Base-by-base conservation (phyloP, 2,329 filamentous ascomycete species). In the Colletotrichum kahawae region DNA sequence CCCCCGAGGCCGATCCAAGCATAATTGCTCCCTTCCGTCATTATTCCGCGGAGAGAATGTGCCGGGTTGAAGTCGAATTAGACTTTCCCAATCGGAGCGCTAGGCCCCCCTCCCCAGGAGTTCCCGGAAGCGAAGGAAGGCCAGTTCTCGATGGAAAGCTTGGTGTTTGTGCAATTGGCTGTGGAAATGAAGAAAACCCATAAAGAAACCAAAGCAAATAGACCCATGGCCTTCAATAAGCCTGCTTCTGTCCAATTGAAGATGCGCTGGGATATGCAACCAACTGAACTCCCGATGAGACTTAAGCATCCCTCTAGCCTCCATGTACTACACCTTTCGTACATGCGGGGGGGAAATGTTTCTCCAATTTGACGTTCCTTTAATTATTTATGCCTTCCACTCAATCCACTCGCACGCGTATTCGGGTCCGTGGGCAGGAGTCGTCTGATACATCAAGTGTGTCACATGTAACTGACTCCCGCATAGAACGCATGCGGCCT, bases 391-490 rank as follows among this genome's bases (percentile, higher is more conserved):
- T 34, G 57, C 57, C 31, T 62, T 62, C 31, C 57, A 51, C 29
- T 16, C 29, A 36, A 48, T 64, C 57, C 31, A 59, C 29, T 24
- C 21, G 8, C 36, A 13, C 10, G 56, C 57, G 57, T 68, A 54
- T 75, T 73, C 73, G 69, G 69, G 31, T 73, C 69, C 36, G 34
- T 71, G 64, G 29, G 63, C 51, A 64, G 48, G 38, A 56, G 57
- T 66, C n/a, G 36, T 73, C 64, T 73, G 73, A 75, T 63, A 75
- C 74, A 31, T 70, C 51, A 57, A 70, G 33, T 66, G 71, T 70
- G 60, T 76, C 74, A 76, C 70, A 74, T 74, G 71, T 71, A 38
- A 48, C 60, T 70, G 27, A 54, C 31, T 56, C 24, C 54, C 29
- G 14, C 31, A 48, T 27, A 70, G 56, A 51, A 51, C 10, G 43